phyloP scores from a whole-genome alignment of 805 yeast genomes.

The Candida vartiovaarae region DNA sequence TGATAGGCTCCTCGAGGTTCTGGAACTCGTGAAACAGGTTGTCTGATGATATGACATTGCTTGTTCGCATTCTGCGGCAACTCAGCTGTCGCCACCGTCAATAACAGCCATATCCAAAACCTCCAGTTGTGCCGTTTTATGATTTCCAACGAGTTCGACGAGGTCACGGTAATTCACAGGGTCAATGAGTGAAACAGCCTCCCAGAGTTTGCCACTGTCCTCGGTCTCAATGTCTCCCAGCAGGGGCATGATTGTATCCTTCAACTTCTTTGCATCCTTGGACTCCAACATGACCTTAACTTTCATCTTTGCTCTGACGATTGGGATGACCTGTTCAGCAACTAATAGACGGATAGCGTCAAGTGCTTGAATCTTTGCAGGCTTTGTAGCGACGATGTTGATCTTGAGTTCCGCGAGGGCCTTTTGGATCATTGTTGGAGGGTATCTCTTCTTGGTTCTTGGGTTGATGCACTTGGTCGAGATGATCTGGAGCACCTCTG shows the following conservation, averaged over 20 bases:
- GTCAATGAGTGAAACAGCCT: slow-evolving; percentile 65
- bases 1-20: slow-evolving; percentile 11
- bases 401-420: slow-evolving; percentile 72
- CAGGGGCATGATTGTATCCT: slow-evolving; percentile 35
- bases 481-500: slow-evolving; percentile 75
- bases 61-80: neutral
- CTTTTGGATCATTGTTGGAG: slow-evolving; percentile 91
- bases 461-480: slow-evolving; percentile 93
- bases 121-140: slow-evolving; percentile 63
- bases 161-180: slow-evolving; percentile 76
- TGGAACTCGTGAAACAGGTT: slow-evolving; percentile 10
- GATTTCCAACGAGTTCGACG: slow-evolving; percentile 45
- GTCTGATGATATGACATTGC: neutral
- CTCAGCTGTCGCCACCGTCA: slow-evolving; percentile 41
- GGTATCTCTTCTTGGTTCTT: slow-evolving; percentile 79
- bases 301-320: slow-evolving; percentile 92
- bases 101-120: slow-evolving; percentile 85
- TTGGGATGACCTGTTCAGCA: slow-evolving; percentile 79
- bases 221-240: slow-evolving; percentile 38
- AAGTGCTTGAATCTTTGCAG: slow-evolving; percentile 82
- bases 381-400: slow-evolving; percentile 63
- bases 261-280: slow-evolving; percentile 41
- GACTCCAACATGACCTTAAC: slow-evolving; percentile 54
- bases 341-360: slow-evolving; percentile 82
- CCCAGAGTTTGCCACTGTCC: slow-evolving; percentile 41